Conservation (phyloP, 208 protist genomes). For the Acanthamoeba royreba region DNA sequence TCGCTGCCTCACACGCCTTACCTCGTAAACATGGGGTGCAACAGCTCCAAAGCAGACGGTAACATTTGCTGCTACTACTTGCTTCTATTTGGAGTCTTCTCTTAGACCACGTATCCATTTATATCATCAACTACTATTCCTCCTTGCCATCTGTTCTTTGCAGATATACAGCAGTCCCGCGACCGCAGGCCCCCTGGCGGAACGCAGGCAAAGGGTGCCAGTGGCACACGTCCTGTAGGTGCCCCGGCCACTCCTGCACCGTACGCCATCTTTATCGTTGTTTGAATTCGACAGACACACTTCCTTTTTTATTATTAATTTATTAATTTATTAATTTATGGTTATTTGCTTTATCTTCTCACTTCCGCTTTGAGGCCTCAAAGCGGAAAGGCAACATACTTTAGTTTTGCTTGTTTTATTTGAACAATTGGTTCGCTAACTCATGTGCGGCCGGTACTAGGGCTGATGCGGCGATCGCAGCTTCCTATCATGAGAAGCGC, state of each 20-base stretch:
- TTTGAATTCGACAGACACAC: too few relatives aligned
- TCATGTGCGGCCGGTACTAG: background rate
- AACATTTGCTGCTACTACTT: background rate
- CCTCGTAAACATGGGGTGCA: conserved; percentile 19
- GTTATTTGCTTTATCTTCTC: too few relatives aligned
- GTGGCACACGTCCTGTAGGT: background rate
- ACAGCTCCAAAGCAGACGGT: background rate
- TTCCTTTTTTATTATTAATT: too few relatives aligned
- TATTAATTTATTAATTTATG: too few relatives aligned
- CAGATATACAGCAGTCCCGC: background rate
- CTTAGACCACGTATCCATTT: background rate
- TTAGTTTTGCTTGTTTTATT: background rate
- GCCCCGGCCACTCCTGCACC: background rate
- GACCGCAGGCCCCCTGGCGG: background rate
- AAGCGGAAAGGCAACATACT: too few relatives aligned
- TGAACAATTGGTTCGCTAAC: background rate
- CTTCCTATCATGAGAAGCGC: background rate
- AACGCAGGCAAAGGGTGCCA: background rate
- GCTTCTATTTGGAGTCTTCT: background rate
- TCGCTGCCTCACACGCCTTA: too few relatives aligned
- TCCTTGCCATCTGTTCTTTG: too few relatives aligned
- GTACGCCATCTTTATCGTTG: background rate
- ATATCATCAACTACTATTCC: background rate
- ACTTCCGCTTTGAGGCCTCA: background rate
- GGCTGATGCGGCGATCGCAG: background rate